phyloP scores from a whole-genome alignment of 176 grass and related monocot species.

The Carex scoparia region DNA sequence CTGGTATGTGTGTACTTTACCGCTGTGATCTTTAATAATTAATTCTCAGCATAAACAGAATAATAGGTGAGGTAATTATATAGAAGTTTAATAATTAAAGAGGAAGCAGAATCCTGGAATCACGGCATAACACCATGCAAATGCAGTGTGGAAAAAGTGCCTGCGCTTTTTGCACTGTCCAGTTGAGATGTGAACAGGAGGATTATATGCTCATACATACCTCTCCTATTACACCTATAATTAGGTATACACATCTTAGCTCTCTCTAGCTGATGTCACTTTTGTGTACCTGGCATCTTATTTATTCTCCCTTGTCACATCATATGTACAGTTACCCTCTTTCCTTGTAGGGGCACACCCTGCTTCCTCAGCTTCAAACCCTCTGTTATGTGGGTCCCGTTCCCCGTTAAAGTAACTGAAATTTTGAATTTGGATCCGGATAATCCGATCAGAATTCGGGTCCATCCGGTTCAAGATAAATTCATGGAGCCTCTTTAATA shows the following conservation, averaged over 20 bases:
- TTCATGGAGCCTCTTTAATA: no score
- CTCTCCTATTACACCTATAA: not conserved
- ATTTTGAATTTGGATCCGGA: no score
- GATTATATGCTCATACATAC: not conserved
- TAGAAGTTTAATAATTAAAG: not conserved
- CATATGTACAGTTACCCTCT: not conserved
- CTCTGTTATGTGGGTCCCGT: not conserved
- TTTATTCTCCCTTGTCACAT: constrained; percentile 22
- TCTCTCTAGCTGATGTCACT: constrained; percentile 12
- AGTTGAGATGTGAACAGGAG: not conserved
- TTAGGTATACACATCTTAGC: not conserved
- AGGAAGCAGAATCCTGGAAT: constrained; percentile 17
- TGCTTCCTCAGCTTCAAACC: not conserved
- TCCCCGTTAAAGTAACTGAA: no score
- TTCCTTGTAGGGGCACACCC: not conserved
- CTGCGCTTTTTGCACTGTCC: not conserved
- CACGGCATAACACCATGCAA: constrained; percentile 5
- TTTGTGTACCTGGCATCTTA: not conserved
- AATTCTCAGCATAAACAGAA: not conserved
- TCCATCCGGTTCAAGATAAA: no score
- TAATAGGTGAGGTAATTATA: not conserved
- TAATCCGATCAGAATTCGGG: no score
- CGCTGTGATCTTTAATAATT: no score
- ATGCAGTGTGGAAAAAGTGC: constrained; percentile 5
- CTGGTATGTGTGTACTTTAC: no score